A percentile compares a stretch with the other conserved stretches of the same genome.
Conservation (phyloP, 1,284 basidiomycete species). For the Sanghuangporus baumii region DNA sequence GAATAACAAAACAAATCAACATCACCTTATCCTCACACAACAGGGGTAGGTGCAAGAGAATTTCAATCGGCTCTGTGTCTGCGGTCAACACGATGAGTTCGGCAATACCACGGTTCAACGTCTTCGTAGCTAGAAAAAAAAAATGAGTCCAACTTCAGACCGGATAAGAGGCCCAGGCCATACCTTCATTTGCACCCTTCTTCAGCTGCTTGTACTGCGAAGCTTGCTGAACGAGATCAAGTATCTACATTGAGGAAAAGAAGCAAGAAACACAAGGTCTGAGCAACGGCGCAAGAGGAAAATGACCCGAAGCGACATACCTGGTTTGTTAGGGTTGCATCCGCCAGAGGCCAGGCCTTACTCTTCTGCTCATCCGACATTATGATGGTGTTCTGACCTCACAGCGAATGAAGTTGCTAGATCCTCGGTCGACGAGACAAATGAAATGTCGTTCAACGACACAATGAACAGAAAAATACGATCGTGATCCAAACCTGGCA, state of each 20-base stretch:
- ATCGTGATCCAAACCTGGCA: background rate
- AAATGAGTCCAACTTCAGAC: background rate
- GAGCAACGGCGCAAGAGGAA: background rate
- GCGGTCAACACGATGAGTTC: constrained; percentile 99
- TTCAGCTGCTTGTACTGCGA: constrained; percentile 95
- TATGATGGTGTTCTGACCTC: constrained; percentile 18
- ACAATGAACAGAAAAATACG: no score
- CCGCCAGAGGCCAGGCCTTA: constrained; percentile 91
- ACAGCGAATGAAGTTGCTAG: constrained; percentile 13
- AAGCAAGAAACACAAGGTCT: background rate
- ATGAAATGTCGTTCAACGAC: no score
- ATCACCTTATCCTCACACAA: constrained; percentile 97
- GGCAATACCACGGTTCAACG: constrained; percentile 96
- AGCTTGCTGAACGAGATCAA: constrained; percentile 87
- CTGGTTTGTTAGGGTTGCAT: constrained; percentile 88
- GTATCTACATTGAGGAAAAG: constrained; percentile 49
- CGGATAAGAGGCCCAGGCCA: no score
- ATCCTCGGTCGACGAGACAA: constrained; percentile 19
- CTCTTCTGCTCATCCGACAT: constrained; percentile 50
- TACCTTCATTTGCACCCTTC: constrained; percentile 90
- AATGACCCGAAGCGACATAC: constrained; percentile 36
- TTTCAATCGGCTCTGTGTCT: constrained; percentile 97
- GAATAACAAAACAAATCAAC: constrained; percentile 16
- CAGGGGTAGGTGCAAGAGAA: constrained; percentile 93
- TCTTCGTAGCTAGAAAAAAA: constrained; percentile 75